Conservation (phyloP, 31 red algal genomes). For the Odonthalia washingtoniensis region DNA sequence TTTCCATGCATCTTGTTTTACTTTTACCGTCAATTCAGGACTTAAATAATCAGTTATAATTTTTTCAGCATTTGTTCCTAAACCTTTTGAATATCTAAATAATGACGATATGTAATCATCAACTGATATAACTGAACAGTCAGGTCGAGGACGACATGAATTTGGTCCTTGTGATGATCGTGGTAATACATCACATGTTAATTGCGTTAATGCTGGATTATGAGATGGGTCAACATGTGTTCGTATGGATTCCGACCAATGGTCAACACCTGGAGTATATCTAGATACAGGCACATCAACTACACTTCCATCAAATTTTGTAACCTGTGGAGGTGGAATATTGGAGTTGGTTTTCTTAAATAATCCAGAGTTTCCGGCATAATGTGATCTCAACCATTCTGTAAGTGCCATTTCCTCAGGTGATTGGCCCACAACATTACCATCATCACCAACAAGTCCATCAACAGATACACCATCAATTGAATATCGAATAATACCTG, state of each 20-base stretch:
- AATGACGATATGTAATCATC: constrained; percentile 66
- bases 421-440: constrained; percentile 38
- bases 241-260: constrained; percentile 45
- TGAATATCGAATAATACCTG: no score
- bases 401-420: constrained; percentile 64
- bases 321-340: constrained; percentile 56
- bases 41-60: constrained; percentile 68
- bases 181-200: constrained; percentile 51
- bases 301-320: constrained; percentile 66
- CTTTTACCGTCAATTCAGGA: constrained; percentile 57
- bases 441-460: background rate
- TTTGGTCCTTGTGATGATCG: constrained; percentile 1
- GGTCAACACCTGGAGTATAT: constrained; percentile 46
- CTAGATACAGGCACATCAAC: constrained; percentile 44
- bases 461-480: background rate
- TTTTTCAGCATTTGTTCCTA: constrained; percentile 31
- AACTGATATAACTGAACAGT: constrained; percentile 41
- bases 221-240: background rate
- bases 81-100: constrained; percentile 57
- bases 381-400: constrained; percentile 61
- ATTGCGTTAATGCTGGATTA: background rate
- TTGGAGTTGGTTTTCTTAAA: constrained; percentile 51
- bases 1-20: constrained; percentile 55
- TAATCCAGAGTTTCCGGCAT: constrained; percentile 67
- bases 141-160: constrained; percentile 38